Base-by-base conservation (phyloP, 2,329 filamentous ascomycete genomes). In the Neonectria sp. region DNA sequence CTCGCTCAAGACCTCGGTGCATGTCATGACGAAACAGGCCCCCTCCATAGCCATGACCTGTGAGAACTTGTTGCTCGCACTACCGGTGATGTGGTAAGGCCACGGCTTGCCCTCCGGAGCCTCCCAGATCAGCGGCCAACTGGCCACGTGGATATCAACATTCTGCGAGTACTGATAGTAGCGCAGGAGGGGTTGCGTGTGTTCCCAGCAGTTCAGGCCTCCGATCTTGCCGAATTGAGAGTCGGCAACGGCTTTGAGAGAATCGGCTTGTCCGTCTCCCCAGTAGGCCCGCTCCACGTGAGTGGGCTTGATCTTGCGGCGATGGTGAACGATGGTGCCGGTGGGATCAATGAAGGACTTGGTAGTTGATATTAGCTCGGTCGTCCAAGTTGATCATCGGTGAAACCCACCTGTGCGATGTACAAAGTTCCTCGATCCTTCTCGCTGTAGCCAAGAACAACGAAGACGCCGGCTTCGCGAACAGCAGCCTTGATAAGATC, bases 41-140 rank as follows among this genome's bases (percentile, higher is more conserved):
- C 85, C 83, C 69, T 91, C 89, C 24, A 90, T 84, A 0, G 88
- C 87, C 68, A 89, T 88, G 0, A 84, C 81, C 57, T 85, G 85
- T 0, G 86, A 84, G 4, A 88, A 79, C 33, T 75, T 74, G 33
- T 71, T 71, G 46, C 74, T 73, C 2, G 69, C 71, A 2, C 46
- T 55, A 0, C 60, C 64, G 0, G 71, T 63, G 60, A 79, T 77
- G 35, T 71, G 74, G 56, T 72, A 76, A 5, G 75, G 69, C 52
- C 72, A 76, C 1, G 65, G 1, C 82, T 82, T 24, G 83, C 84
- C 67, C 24, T 67, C 66, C 0, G 72, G 66, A 6, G 57, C 43
- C 17, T 71, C 45, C 56, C 58, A 74, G 49, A 68, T 58, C 1
- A 69, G 61, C 0, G 85, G 86, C 85, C 86, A 88, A 40, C 80